Evolutionary conservation across 108 stramenopile genomes (phyloP).

Genomic region (Bacterosira constricta): DNA sequence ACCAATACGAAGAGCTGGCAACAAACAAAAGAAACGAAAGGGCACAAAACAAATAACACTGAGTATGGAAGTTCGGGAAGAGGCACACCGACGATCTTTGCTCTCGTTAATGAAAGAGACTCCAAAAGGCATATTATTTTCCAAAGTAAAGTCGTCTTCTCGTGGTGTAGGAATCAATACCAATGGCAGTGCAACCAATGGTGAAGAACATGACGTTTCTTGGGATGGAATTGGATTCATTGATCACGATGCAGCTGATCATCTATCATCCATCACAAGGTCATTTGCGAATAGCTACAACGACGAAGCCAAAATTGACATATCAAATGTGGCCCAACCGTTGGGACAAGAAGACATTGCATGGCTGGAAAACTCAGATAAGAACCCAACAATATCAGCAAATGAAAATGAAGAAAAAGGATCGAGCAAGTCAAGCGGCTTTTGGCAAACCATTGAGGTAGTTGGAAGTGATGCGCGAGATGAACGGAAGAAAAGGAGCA

Average conservation of each 20-base stretch:
- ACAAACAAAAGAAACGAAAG: not conserved
- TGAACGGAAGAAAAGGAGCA: slow-evolving; percentile 16
- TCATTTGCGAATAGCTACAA: slow-evolving; percentile 17
- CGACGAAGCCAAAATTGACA: not conserved
- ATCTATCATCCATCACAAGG: slow-evolving; percentile 35
- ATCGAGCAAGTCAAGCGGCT: not conserved
- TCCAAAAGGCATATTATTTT: slow-evolving; percentile 22
- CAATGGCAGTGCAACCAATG: not conserved
- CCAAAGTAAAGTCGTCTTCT: slow-evolving; percentile 43
- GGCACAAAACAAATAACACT: not conserved
- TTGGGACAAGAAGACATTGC: slow-evolving; percentile 23
- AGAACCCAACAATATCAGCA: not conserved
- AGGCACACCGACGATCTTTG: slow-evolving; percentile 25
- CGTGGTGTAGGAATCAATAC: slow-evolving; percentile 26
- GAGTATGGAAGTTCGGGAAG: slow-evolving; percentile 11
- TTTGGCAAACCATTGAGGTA: slow-evolving; percentile 27
- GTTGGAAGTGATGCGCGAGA: slow-evolving; percentile 21
- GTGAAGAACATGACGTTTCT: not conserved
- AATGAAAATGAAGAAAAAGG: not conserved
- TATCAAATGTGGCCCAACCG: not conserved
- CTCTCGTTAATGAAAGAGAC: slow-evolving; percentile 22
- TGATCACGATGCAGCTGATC: slow-evolving; percentile 43
- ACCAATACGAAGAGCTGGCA: not conserved
- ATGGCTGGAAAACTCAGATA: slow-evolving; percentile 43
- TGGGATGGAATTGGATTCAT: slow-evolving; percentile 44